Conservation (phyloP, 768 basidiomycete genomes). For the Cystobasidium ongulense region DNA sequence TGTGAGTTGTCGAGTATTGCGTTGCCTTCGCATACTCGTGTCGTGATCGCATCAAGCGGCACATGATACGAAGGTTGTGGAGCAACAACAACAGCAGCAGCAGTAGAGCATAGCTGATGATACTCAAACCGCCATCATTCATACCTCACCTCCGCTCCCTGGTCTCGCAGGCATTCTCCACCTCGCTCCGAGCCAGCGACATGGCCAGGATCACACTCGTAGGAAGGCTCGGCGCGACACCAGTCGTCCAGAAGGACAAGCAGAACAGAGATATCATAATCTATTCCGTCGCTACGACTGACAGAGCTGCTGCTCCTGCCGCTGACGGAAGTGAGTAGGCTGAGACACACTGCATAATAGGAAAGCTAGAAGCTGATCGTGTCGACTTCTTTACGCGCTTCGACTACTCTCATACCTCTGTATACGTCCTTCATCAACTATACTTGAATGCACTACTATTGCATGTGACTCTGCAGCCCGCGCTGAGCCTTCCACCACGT, state of each 20-base stretch:
- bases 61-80: neutral
- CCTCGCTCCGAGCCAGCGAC: constrained; percentile 48
- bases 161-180: constrained; percentile 9
- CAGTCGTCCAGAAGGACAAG: constrained; percentile 62
- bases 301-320: constrained; percentile 39
- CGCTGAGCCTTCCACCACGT: constrained; percentile 55
- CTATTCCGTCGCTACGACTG: constrained; percentile 67
- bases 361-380: neutral
- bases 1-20: neutral
- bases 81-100: neutral
- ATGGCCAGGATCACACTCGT: constrained; percentile 68
- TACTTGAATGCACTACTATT: neutral
- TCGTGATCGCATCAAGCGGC: neutral
- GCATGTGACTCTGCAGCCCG: constrained; percentile 53
- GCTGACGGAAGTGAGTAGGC: constrained; percentile 10
- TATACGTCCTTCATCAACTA: neutral
- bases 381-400: neutral
- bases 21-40: neutral
- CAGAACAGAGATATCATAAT: constrained; percentile 73
- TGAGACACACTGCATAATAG: neutral
- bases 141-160: neutral
- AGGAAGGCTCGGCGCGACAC: constrained; percentile 64
- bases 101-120: neutral
- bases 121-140: neutral
- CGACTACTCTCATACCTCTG: neutral